Evolutionary conservation across 495 filamentous ascomycete species (phyloP), one percentile per base, ranked within the genome.

Genomic region (Evernia prunastri): DNA sequence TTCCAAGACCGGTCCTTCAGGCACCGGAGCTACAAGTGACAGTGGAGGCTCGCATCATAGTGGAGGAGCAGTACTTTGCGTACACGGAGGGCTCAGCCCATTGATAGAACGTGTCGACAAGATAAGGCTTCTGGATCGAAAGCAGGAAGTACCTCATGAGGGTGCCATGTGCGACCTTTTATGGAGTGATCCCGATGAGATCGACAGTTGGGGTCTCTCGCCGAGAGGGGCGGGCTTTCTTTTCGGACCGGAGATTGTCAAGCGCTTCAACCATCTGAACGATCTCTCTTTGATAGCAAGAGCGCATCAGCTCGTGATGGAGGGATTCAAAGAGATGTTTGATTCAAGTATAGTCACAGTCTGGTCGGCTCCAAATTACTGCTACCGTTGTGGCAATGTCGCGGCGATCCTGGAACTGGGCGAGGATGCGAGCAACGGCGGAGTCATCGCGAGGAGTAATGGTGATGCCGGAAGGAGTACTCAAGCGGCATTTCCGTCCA

Each of bases 301-400:
- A 61, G 94, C 94, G 23, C 94, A 98, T 72, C 94, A 98, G 76
- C 85, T 98, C 31, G 94, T 98, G 40, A 98, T 97, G 94, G 94
- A 98, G 74, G 94, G 94, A 12, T 97, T 96, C 76, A 97, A 97
- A 75, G 94, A 97, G 78, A 97, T 97, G 93, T 97, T 97, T 69
- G 93, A 97, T 68, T 85, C 82, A 20, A 89, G 84, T 29, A 96
- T 98, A 63, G 94, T 98, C 7, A 98, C 94, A 0, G 93, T 98
- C 56, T 97, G 94, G 94, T 90, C 86, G 12, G 94, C 94, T 56
- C 94, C 94, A 3, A 98, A 98, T 73, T 98, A 98, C 75, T 98
- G 94, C 77, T 98, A 98, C 77, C 85, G 94, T 25, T 98, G 94
- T 69, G 94, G 94, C 0, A 98, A 98, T 69, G 95, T 98, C 25